Evolutionary conservation across 257 asterid genomes (phyloP).

Genomic region (Solanum corneliomulleri): DNA sequence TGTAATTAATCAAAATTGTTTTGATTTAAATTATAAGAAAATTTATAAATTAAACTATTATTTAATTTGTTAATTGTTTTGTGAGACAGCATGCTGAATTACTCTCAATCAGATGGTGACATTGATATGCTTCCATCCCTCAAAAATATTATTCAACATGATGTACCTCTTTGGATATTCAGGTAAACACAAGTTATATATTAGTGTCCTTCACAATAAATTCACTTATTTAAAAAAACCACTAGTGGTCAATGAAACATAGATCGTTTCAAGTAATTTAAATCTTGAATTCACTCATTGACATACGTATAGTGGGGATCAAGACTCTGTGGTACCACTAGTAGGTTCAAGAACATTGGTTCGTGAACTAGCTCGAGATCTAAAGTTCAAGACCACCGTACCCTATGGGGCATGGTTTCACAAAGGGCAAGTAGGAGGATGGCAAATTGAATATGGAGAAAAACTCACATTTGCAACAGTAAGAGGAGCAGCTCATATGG

Average conservation of each 20-base stretch:
- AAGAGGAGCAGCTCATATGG: conserved; percentile 84
- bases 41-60: background rate
- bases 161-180: conserved; percentile 21
- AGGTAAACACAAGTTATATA: conserved; percentile 6
- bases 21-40: background rate
- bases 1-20: background rate
- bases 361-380: conserved; percentile 39
- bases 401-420: conserved; percentile 59
- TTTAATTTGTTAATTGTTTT: background rate
- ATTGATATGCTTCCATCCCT: conserved; percentile 23
- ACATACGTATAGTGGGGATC: conserved; percentile 52
- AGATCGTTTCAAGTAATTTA: no score
- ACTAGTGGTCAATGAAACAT: no score
- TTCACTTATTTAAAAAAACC: no score
- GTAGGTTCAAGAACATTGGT: conserved; percentile 49
- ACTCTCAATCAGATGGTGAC: conserved; percentile 8
- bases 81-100: conserved; percentile 7
- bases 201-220: no score
- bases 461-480: conserved; percentile 63
- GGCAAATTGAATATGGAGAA: conserved; percentile 59
- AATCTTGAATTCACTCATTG: no score
- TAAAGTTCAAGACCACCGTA: conserved; percentile 35
- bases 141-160: conserved; percentile 10
- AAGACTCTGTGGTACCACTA: conserved; percentile 77
- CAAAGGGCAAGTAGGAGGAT: conserved; percentile 46